Percentiles rank a stretch among this genome's conserved stretches.
Conservation (phyloP, 2,329 filamentous ascomycete genomes). For the Alternaria sp. region DNA sequence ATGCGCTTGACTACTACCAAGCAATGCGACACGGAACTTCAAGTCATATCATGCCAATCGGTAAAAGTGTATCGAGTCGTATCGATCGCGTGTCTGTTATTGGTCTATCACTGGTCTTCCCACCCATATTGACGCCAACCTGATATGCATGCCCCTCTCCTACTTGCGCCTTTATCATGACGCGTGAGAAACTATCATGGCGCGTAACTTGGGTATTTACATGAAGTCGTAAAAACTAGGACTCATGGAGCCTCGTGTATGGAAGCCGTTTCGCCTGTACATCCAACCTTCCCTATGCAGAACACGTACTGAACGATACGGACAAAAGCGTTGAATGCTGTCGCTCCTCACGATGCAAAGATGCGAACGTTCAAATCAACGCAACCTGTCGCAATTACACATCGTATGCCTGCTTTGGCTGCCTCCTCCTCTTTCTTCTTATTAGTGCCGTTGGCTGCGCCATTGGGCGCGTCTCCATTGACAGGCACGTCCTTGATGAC, state of each 20-base stretch:
- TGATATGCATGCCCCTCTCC: slow-evolving; percentile 12
- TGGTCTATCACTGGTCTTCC: slow-evolving; percentile 9
- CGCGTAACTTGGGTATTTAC: slow-evolving; percentile 32
- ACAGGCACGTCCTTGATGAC: slow-evolving; percentile 67
- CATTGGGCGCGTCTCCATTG: slow-evolving; percentile 55
- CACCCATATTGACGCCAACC: slow-evolving; percentile 10
- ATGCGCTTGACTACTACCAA: neutral
- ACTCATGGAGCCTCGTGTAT: slow-evolving; percentile 7
- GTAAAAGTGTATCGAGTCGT: neutral
- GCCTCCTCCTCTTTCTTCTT: slow-evolving; percentile 63
- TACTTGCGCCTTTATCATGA: slow-evolving; percentile 11
- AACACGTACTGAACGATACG: slow-evolving; percentile 13
- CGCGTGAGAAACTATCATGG: slow-evolving; percentile 15
- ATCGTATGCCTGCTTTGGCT: slow-evolving; percentile 74
- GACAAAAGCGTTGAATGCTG: slow-evolving; percentile 1
- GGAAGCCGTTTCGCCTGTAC: slow-evolving; percentile 15
- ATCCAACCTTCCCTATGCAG: slow-evolving; percentile 16
- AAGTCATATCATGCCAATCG: neutral
- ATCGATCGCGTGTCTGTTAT: slow-evolving; percentile 10
- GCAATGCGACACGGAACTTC: neutral
- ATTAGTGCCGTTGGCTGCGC: slow-evolving; percentile 53
- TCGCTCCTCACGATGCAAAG: slow-evolving; percentile 66
- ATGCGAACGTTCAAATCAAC: slow-evolving; percentile 83
- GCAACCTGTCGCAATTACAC: slow-evolving; percentile 86
- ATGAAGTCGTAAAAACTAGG: slow-evolving; percentile 30